A percentile compares a stretch with the other conserved stretches of the same genome.
These are phyloP conservation scores for Ophiosphaerella narmari DNA, from an alignment of 2,329 filamentous ascomycete species.

Conservation along the genomic window DNA sequence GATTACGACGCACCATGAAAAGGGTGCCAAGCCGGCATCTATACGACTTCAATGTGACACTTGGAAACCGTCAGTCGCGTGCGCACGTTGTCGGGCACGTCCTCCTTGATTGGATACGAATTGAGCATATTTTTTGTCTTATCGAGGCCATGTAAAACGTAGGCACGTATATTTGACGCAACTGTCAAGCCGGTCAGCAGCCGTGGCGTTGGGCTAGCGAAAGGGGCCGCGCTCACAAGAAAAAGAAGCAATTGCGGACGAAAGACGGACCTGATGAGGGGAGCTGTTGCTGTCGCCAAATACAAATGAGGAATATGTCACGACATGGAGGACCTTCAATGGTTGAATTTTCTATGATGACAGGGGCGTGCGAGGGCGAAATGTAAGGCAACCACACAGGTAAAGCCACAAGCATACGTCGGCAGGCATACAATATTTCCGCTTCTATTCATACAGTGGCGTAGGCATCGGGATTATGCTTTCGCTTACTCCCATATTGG, in stretches of 20 bases:
- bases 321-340: no score
- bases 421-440: not conserved
- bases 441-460: constrained; percentile 6
- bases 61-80: not conserved
- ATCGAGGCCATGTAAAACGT: not conserved
- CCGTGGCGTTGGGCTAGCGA: not conserved
- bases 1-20: constrained; percentile 1
- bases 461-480: not conserved
- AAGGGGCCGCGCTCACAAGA: not conserved
- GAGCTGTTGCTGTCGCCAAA: not conserved
- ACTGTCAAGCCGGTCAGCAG: not conserved
- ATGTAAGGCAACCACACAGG: not conserved
- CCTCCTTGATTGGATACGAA: not conserved
- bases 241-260: not conserved
- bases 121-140: not conserved
- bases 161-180: no score
- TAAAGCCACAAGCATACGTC: not conserved
- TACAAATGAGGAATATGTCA: not conserved
- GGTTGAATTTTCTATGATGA: no score
- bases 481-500: constrained; percentile 5
- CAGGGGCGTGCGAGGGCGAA: no score
- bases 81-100: not conserved
- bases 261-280: not conserved
- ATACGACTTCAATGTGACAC: not conserved
- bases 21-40: constrained; percentile 1